Conservation (phyloP, 805 yeast species). For the Wickerhamomyces queroliae region DNA sequence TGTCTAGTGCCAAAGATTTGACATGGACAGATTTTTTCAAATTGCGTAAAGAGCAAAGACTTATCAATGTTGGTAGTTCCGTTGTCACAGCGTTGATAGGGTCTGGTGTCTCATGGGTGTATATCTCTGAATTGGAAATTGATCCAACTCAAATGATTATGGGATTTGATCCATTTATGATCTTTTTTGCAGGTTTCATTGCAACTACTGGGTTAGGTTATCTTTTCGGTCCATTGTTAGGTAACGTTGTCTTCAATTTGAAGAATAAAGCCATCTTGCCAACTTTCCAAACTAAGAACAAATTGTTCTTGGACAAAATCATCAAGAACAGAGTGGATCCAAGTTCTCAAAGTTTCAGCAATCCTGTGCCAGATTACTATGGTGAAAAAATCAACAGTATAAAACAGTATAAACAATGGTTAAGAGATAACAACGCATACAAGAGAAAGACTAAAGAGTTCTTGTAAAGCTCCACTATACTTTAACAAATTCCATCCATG, state of each 20-base stretch:
- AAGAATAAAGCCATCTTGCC: slow-evolving; percentile 40
- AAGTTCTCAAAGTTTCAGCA: slow-evolving; percentile 78
- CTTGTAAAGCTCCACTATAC: slow-evolving; percentile 30
- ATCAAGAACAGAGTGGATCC: slow-evolving; percentile 87
- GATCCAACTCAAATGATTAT: slow-evolving; percentile 82
- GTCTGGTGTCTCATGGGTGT: slow-evolving; percentile 63
- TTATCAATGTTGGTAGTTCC: slow-evolving; percentile 63
- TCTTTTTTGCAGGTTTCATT: slow-evolving; percentile 67
- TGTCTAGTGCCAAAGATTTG: slow-evolving; percentile 20
- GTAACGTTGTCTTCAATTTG: slow-evolving; percentile 61
- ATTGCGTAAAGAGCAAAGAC: slow-evolving; percentile 70
- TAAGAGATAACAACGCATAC: slow-evolving; percentile 90
- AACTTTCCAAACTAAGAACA: slow-evolving; percentile 56
- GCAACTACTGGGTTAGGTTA: slow-evolving; percentile 74
- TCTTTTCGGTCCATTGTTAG: slow-evolving; percentile 76
- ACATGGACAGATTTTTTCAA: slow-evolving; percentile 79
- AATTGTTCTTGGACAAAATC: slow-evolving; percentile 67
- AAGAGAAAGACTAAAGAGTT: slow-evolving; percentile 76
- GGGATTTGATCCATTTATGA: slow-evolving; percentile 88
- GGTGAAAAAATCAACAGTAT: slow-evolving; percentile 92
- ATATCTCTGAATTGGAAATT: slow-evolving; percentile 73
- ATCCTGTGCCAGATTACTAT: slow-evolving; percentile 98
- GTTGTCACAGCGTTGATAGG: slow-evolving; percentile 62
- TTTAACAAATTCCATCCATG: neutral
- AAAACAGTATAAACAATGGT: slow-evolving; percentile 88